Conservation (phyloP, 768 basidiomycete genomes). For the Mrakia blollopis region DNA sequence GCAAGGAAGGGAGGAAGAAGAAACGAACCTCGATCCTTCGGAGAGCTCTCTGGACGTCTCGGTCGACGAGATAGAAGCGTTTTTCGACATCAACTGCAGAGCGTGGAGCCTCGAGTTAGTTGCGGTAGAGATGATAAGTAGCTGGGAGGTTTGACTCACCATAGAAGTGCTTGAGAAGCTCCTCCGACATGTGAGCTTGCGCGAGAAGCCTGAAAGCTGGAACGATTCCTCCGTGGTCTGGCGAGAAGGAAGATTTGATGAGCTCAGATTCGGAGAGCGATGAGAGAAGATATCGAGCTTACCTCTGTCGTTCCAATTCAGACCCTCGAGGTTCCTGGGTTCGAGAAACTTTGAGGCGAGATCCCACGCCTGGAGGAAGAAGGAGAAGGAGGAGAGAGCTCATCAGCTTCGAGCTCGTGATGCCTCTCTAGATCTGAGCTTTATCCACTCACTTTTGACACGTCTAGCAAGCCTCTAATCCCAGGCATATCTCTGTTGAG, state of each 20-base stretch:
- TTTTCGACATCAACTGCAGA: conserved; percentile 15
- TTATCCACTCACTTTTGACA: conserved; percentile 12
- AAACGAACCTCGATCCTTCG: conserved; percentile 19
- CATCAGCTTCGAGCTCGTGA: background rate
- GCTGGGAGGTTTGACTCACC: background rate
- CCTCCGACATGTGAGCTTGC: conserved; percentile 20
- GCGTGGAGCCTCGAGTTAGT: background rate
- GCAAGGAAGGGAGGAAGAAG: background rate
- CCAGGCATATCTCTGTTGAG: conserved; percentile 15
- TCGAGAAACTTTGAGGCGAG: conserved; percentile 56
- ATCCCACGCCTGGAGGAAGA: conserved; percentile 52
- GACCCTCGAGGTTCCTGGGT: conserved; percentile 52
- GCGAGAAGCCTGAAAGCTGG: conserved; percentile 26
- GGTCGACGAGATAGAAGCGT: conserved; percentile 18
- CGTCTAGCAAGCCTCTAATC: conserved; percentile 6
- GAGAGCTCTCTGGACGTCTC: conserved; percentile 11
- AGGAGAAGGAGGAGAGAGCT: background rate
- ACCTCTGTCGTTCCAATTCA: conserved; percentile 61
- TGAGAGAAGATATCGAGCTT: conserved; percentile 36
- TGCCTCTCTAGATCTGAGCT: background rate
- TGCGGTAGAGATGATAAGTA: background rate
- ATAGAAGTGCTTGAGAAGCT: conserved; percentile 30
- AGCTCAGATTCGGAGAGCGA: background rate
- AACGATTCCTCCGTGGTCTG: conserved; percentile 30
- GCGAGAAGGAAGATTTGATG: background rate